Percentiles rank a stretch among this genome's conserved stretches.
Evolutionary conservation across 2,329 filamentous ascomycete species (phyloP).

Genomic region (Fusarium xylarioides): DNA sequence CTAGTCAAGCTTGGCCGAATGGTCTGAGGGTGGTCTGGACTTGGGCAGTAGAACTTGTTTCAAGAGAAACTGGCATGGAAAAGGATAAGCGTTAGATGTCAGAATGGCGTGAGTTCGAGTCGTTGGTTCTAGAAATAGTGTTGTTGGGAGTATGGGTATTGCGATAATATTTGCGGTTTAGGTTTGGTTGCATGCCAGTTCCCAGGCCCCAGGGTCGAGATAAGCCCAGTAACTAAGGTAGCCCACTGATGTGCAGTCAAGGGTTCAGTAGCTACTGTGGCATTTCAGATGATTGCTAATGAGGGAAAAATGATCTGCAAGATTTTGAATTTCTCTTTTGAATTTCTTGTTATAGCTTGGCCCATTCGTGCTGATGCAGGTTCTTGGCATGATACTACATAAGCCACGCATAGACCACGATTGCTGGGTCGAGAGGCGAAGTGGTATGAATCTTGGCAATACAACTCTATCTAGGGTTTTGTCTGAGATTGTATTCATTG

Average conservation of each 20-base stretch:
- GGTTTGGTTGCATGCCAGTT: neutral
- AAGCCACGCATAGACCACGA: neutral
- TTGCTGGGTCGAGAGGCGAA: neutral
- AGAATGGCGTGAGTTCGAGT: conserved; percentile 1
- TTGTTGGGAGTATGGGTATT: neutral
- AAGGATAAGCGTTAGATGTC: neutral
- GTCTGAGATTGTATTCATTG: neutral
- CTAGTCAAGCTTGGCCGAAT: neutral
- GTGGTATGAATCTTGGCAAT: conserved; percentile 3
- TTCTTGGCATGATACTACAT: conserved; percentile 13
- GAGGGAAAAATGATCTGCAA: conserved; percentile 1
- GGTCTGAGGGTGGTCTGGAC: neutral
- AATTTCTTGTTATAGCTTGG: neutral
- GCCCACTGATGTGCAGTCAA: conserved; percentile 14
- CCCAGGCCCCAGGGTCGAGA: neutral
- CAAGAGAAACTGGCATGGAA: neutral
- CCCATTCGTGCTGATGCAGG: neutral
- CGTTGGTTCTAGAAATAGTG: neutral
- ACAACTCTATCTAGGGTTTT: neutral
- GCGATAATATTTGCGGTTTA: neutral
- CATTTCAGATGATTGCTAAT: neutral
- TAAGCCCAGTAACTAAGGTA: neutral
- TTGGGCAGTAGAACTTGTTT: conserved; percentile 6
- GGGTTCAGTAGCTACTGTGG: neutral
- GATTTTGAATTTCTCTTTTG: neutral